A percentile compares a stretch with the other conserved stretches of the same genome.
These are phyloP conservation scores for Inga laurina DNA, from an alignment of 306 rosid species.

Conservation along the genomic window DNA sequence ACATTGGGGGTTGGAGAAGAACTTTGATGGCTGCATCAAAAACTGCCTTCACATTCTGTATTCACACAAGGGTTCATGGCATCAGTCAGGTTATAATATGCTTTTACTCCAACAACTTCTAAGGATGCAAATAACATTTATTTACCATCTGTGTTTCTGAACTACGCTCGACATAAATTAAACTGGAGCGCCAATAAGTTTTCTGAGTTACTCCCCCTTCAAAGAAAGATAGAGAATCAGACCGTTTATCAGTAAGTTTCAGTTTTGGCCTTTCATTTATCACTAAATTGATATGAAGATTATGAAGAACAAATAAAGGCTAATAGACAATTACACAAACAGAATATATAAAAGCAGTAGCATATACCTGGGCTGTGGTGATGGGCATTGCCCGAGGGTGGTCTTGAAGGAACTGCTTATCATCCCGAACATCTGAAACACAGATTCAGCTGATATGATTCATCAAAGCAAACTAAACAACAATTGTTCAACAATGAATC, in stretches of 20 bases:
- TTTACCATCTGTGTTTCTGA: slow-evolving; percentile 93
- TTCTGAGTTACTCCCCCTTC: slow-evolving; percentile 91
- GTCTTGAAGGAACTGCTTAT: slow-evolving; percentile 74
- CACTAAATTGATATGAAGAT: slow-evolving; percentile 24
- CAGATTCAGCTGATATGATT: slow-evolving; percentile 38
- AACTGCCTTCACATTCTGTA: slow-evolving; percentile 95
- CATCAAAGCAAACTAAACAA: slow-evolving; percentile 24
- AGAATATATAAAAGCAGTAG: slow-evolving; percentile 6
- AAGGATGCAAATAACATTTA: slow-evolving; percentile 31
- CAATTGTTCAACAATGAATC: not conserved
- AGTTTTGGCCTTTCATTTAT: not conserved
- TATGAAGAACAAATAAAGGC: slow-evolving; percentile 14
- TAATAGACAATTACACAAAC: not conserved
- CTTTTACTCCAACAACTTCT: not conserved
- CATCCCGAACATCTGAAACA: slow-evolving; percentile 88
- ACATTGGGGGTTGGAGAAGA: slow-evolving; percentile 96
- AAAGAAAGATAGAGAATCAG: slow-evolving; percentile 36
- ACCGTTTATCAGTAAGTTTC: slow-evolving; percentile 7
- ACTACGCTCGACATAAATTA: slow-evolving; percentile 94
- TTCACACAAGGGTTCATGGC: slow-evolving; percentile 11
- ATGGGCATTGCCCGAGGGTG: slow-evolving; percentile 93
- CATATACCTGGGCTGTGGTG: slow-evolving; percentile 79
- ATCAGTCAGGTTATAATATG: slow-evolving; percentile 7
- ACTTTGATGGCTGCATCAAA: slow-evolving; percentile 92
- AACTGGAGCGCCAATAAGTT: slow-evolving; percentile 80